Evolutionary conservation across 768 basidiomycete species (phyloP).

Genomic region (Collybia mongolica): DNA sequence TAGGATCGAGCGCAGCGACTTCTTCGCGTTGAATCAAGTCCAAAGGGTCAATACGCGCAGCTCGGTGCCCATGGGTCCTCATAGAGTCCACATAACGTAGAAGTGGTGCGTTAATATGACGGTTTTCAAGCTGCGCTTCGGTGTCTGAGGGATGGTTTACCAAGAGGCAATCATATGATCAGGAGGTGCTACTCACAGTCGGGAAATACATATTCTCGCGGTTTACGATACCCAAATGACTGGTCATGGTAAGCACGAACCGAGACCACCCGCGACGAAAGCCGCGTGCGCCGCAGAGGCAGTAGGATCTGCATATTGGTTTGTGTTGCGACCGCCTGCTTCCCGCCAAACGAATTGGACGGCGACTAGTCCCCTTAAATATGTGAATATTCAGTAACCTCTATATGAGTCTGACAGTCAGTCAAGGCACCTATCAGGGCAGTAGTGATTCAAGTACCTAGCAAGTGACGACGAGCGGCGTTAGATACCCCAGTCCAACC

Average conservation of each 20-base stretch:
- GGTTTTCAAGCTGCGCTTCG: conserved; percentile 61
- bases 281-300: not conserved
- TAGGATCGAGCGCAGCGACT: conserved; percentile 69
- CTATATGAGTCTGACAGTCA: too few species aligned
- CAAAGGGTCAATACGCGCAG: conserved; percentile 84
- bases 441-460: too few species aligned
- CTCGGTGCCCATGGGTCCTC: conserved; percentile 82
- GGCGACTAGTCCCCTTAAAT: too few species aligned
- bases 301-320: not conserved
- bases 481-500: too few species aligned
- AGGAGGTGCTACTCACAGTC: conserved; percentile 55
- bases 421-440: too few species aligned
- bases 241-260: conserved; percentile 65
- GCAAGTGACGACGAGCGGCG: too few species aligned
- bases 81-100: conserved; percentile 89
- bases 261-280: not conserved
- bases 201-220: conserved; percentile 59
- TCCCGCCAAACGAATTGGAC: too few species aligned
- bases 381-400: too few species aligned
- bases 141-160: conserved; percentile 46
- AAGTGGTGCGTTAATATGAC: conserved; percentile 71
- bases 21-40: conserved; percentile 86
- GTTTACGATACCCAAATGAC: conserved; percentile 75
- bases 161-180: not conserved
- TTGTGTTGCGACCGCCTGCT: not conserved